phyloP scores from a whole-genome alignment of 2,329 filamentous ascomycete species.

The Colletotrichum incanum region DNA sequence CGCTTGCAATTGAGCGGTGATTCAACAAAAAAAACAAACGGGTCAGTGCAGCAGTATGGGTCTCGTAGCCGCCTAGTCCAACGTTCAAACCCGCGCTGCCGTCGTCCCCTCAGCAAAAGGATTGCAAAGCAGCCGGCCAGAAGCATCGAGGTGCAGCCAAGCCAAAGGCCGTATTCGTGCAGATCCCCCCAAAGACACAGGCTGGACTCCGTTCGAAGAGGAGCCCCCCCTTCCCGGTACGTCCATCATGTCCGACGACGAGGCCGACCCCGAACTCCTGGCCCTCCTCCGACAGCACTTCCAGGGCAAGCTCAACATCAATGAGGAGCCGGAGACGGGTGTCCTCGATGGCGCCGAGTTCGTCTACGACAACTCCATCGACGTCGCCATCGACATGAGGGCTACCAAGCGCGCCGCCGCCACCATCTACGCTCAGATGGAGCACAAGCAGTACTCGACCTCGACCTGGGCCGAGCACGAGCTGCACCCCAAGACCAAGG shows the following conservation, averaged over 20 bases:
- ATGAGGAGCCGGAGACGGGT: constrained; percentile 80
- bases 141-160: constrained; percentile 36
- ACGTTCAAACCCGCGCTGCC: constrained; percentile 32
- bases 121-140: constrained; percentile 31
- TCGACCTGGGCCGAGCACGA: constrained; percentile 91
- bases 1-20: constrained; percentile 26
- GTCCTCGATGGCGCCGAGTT: constrained; percentile 88
- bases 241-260: constrained; percentile 86
- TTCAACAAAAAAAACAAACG: constrained; percentile 39
- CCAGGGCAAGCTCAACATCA: constrained; percentile 69
- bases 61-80: constrained; percentile 24
- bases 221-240: neutral
- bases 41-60: constrained; percentile 41
- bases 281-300: constrained; percentile 88
- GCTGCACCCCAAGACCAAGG: constrained; percentile 87
- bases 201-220: neutral
- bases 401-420: constrained; percentile 87
- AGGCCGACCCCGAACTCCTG: constrained; percentile 89
- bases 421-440: constrained; percentile 86
- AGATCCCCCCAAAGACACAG: neutral
- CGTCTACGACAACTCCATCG: constrained; percentile 93
- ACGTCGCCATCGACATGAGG: constrained; percentile 89
- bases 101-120: constrained; percentile 34
- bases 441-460: constrained; percentile 85
- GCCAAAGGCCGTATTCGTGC: constrained; percentile 7